Conservation (phyloP, 2,329 filamentous ascomycete species). For the Capronia americana region DNA sequence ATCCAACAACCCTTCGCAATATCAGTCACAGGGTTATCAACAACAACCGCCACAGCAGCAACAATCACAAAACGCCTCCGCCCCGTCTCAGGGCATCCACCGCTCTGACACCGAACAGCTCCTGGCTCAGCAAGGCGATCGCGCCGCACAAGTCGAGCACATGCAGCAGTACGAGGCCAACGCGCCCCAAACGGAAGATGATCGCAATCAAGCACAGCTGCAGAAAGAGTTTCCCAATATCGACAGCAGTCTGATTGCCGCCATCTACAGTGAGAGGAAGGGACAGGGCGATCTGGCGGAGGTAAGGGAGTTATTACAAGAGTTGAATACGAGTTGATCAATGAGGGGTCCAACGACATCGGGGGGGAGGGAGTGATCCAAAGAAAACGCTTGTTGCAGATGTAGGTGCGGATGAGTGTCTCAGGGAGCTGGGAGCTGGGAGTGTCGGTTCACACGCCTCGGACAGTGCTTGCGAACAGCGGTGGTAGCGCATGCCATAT, state of each 20-base stretch:
- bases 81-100: conserved; percentile 26
- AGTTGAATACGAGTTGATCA: conserved; percentile 33
- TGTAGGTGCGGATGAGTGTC: background rate
- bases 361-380: background rate
- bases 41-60: conserved; percentile 21
- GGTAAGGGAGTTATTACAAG: conserved; percentile 39
- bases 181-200: conserved; percentile 35
- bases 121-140: conserved; percentile 33
- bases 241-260: conserved; percentile 40
- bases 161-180: conserved; percentile 40
- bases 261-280: conserved; percentile 39
- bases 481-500: background rate
- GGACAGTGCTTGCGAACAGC: background rate
- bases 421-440: background rate
- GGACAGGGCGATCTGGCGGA: conserved; percentile 32
- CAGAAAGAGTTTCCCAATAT: conserved; percentile 40
- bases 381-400: background rate
- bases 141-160: conserved; percentile 38
- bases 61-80: conserved; percentile 13
- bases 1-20: conserved; percentile 15
- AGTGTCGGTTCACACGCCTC: background rate
- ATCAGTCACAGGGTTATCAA: conserved; percentile 26
- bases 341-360: background rate
- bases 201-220: conserved; percentile 37
- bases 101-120: conserved; percentile 38